Percentiles rank a stretch among this genome's conserved stretches.
These are phyloP conservation scores for Phytophthora quininea DNA, from an alignment of 352 stramenopile genomes.

Conservation along the genomic window DNA sequence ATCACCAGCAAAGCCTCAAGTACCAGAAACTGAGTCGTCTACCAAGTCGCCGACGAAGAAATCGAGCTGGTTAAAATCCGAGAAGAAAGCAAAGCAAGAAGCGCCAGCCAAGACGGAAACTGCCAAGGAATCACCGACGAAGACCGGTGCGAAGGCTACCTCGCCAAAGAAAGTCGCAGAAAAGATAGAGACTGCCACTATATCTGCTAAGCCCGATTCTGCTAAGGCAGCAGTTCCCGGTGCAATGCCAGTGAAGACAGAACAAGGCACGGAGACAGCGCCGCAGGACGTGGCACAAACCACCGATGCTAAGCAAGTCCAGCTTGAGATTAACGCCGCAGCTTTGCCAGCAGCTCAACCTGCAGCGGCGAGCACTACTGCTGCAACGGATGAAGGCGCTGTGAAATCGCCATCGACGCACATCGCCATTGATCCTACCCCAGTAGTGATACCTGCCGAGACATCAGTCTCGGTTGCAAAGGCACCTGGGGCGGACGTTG, in stretches of 20 bases:
- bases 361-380: not conserved
- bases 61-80: not conserved
- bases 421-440: too few species aligned
- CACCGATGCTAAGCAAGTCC: not conserved
- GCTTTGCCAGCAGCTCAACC: not conserved
- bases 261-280: not conserved
- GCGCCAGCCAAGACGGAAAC: not conserved
- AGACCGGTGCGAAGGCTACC: not conserved
- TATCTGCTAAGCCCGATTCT: not conserved
- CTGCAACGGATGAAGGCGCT: not conserved
- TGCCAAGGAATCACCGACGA: not conserved
- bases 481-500: constrained; percentile 28
- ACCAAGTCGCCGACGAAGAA: not conserved
- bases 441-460: too few species aligned
- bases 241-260: not conserved
- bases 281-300: not conserved
- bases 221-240: not conserved
- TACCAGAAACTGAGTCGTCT: not conserved
- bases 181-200: not conserved
- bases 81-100: not conserved
- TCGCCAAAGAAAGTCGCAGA: not conserved
- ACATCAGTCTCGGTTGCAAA: too few species aligned
- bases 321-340: not conserved
- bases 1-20: not conserved
- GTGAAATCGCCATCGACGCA: too few species aligned